These are phyloP conservation scores for Blastobotrys proliferans DNA, from an alignment of 1,139 yeast genomes.

Conservation along the genomic window DNA sequence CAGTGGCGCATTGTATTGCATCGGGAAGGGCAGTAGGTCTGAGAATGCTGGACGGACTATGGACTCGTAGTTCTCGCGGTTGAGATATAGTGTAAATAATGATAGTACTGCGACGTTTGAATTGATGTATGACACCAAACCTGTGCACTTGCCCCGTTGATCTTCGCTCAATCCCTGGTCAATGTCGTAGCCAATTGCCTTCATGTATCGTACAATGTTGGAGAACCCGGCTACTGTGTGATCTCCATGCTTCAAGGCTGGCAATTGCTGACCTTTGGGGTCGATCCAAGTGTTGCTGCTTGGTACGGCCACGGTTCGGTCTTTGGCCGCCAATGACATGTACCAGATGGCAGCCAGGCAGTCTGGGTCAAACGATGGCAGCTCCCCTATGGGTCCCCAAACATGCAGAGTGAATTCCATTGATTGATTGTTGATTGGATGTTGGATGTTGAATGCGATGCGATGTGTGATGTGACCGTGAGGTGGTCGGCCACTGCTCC, in stretches of 20 bases:
- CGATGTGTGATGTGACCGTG: too few relatives aligned
- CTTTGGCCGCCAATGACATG: constrained; percentile 27
- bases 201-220: constrained; percentile 43
- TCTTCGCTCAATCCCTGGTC: constrained; percentile 21
- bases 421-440: neutral
- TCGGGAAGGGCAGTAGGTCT: constrained; percentile 67
- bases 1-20: constrained; percentile 77
- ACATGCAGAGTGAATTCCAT: constrained; percentile 42
- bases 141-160: constrained; percentile 26
- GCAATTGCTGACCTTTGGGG: constrained; percentile 42
- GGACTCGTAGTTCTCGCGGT: constrained; percentile 58
- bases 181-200: constrained; percentile 22
- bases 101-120: constrained; percentile 48
- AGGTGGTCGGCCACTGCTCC: too few relatives aligned
- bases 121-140: constrained; percentile 40
- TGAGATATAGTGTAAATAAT: constrained; percentile 58
- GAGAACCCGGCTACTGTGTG: constrained; percentile 38
- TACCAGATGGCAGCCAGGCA: constrained; percentile 43
- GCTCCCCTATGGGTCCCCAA: constrained; percentile 46
- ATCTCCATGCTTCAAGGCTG: constrained; percentile 44
- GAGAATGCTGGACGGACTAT: constrained; percentile 61
- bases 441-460: neutral
- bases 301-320: constrained; percentile 41
- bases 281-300: constrained; percentile 61
- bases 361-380: constrained; percentile 41